Percentiles rank a stretch among this genome's conserved stretches.
Conservation (phyloP, 1,284 basidiomycete species). For the Naganishia liquefaciens region DNA sequence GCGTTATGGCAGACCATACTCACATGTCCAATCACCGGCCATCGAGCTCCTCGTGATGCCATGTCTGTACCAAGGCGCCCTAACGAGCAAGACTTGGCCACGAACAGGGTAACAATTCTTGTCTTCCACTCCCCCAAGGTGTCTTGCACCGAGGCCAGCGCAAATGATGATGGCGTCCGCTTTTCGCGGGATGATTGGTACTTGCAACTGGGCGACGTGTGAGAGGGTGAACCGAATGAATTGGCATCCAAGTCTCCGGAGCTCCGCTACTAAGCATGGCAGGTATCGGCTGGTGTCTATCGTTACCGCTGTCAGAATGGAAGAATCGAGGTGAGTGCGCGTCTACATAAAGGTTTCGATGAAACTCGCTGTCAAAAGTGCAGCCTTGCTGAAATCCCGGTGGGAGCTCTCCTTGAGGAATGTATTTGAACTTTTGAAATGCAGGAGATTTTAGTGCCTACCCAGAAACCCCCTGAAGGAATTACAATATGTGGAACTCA, state of each 20-base stretch:
- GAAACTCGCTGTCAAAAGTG: slow-evolving; percentile 51
- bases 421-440: slow-evolving; percentile 13
- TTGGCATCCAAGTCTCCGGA: slow-evolving; percentile 47
- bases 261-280: slow-evolving; percentile 57
- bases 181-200: slow-evolving; percentile 15
- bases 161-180: slow-evolving; percentile 26
- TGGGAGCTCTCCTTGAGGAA: slow-evolving; percentile 17
- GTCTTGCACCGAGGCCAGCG: slow-evolving; percentile 60
- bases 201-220: slow-evolving; percentile 46
- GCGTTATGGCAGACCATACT: slow-evolving; percentile 38
- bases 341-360: no score
- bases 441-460: neutral
- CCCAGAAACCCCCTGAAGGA: neutral
- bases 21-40: slow-evolving; percentile 64
- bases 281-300: slow-evolving; percentile 59
- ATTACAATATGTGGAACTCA: slow-evolving; percentile 1
- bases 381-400: slow-evolving; percentile 46
- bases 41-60: slow-evolving; percentile 61
- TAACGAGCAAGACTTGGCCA: slow-evolving; percentile 78
- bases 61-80: slow-evolving; percentile 64
- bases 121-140: slow-evolving; percentile 78
- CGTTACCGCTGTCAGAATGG: slow-evolving; percentile 51
- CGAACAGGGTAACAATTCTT: slow-evolving; percentile 71
- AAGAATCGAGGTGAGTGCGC: neutral
- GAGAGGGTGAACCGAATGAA: slow-evolving; percentile 48